Evolutionary conservation across 2,329 filamentous ascomycete genomes (phyloP), one percentile per base, ranked within the genome.

Genomic region (Didymella segeticola): DNA sequence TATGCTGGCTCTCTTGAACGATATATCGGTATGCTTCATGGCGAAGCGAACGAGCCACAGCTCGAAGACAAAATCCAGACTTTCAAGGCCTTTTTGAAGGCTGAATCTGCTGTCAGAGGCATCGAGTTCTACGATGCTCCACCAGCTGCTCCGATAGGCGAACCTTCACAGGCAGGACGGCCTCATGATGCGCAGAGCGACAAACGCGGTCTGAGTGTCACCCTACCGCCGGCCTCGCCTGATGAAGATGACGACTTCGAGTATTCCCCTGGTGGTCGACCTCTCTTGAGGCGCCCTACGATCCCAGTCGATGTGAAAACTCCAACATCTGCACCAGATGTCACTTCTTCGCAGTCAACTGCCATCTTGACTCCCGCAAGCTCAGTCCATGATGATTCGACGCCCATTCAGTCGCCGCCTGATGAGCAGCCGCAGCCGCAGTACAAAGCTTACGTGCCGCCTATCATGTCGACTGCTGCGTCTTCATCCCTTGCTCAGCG

Each of bases 181-280:
- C n/a, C 43, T 20, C 12, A 29, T 14, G 23, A 51, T 6, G 43
- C 53, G 1, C 31, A 57, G 14, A 39, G 43, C 4, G 50, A 47
- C 10, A 61, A 47, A 39, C 59, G 48, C 3, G 51, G 64, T 15
- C 46, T 74, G 25, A 65, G 53, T 25, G 42, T 62, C 17, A 37
- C 50, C 6, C 45, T 64, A 14, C 61, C 59, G 10, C 43, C 53
- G 8, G 27, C 27, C 6, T 34, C 49, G 3, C 27, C 48, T 9
- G 29, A 47, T 25, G 42, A 63, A 1, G 69, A 71, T 27, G 64
- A 69, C 8, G 64, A 69, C 8, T 63, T 57, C 26, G 70, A 75
- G 31, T 84, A 83, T 55, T 84, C 81, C 56, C 80, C 82, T 17
- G 82, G 82, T 19, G 82, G 82, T 7, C 73, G 82, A 26, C 82